Evolutionary conservation across 148 eudicot species (phyloP).

Genomic region (Heliosperma pusillum): DNA sequence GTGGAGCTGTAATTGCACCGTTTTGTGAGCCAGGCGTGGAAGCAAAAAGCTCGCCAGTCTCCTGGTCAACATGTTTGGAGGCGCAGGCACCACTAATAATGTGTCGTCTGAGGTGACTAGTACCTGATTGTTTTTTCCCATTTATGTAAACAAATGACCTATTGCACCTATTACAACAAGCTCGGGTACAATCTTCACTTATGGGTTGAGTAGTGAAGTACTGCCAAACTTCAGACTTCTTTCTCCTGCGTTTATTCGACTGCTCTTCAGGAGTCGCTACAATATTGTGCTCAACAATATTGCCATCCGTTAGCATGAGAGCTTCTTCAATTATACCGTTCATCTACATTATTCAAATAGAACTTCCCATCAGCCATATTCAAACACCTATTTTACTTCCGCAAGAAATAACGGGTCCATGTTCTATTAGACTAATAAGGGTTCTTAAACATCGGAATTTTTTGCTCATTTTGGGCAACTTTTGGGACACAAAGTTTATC

Average conservation of each 20-base stretch:
- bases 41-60: constrained; percentile 29
- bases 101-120: constrained; percentile 89
- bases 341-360: constrained; percentile 29
- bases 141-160: constrained; percentile 74
- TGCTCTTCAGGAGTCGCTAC: constrained; percentile 26
- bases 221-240: constrained; percentile 84
- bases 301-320: not conserved
- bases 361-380: not conserved
- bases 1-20: constrained; percentile 32
- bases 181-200: constrained; percentile 46
- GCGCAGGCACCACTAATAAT: constrained; percentile 64
- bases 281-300: constrained; percentile 22
- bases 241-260: constrained; percentile 55
- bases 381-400: not conserved
- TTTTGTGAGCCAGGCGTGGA: constrained; percentile 26
- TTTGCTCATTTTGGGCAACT: no score
- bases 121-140: constrained; percentile 69
- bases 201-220: constrained; percentile 61
- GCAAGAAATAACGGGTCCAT: not conserved
- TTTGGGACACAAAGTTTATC: no score
- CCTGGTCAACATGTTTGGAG: constrained; percentile 33
- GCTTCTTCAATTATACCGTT: constrained; percentile 18
- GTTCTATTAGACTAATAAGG: no score
- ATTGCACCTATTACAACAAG: constrained; percentile 75
- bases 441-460: not conserved